Evolutionary conservation across 805 yeast species (phyloP).

Genomic region (Candida sphagnicola): DNA sequence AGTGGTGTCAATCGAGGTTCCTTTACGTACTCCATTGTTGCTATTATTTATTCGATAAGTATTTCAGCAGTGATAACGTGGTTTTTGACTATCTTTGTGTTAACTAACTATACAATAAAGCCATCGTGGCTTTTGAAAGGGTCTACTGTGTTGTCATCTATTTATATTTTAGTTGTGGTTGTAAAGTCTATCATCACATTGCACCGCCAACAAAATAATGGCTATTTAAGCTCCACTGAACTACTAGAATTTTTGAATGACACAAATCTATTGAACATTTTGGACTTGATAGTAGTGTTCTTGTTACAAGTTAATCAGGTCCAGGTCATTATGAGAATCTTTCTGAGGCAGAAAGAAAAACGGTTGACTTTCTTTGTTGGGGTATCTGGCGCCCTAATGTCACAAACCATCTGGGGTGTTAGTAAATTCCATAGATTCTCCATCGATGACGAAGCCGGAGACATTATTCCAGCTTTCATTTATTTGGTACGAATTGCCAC

Average conservation of each 20-base stretch:
- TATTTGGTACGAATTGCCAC: slow-evolving; percentile 71
- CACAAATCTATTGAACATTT: slow-evolving; percentile 44
- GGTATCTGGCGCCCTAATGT: slow-evolving; percentile 42
- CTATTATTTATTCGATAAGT: slow-evolving; percentile 59
- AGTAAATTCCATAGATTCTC: slow-evolving; percentile 46
- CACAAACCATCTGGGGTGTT: slow-evolving; percentile 70
- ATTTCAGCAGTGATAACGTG: slow-evolving; percentile 63
- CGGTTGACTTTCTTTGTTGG: slow-evolving; percentile 61
- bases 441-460: slow-evolving; percentile 42
- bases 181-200: slow-evolving; percentile 45
- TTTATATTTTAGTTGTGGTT: slow-evolving; percentile 50
- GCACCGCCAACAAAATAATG: slow-evolving; percentile 43
- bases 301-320: slow-evolving; percentile 66
- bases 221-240: slow-evolving; percentile 39
- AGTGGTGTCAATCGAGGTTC: slow-evolving; percentile 31
- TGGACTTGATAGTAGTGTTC: slow-evolving; percentile 56
- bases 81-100: slow-evolving; percentile 58
- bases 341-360: slow-evolving; percentile 65
- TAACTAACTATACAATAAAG: slow-evolving; percentile 61
- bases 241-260: slow-evolving; percentile 43
- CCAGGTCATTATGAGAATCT: slow-evolving; percentile 64
- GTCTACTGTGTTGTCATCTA: slow-evolving; percentile 50
- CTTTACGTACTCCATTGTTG: slow-evolving; percentile 55
- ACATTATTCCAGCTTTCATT: slow-evolving; percentile 67
- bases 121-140: slow-evolving; percentile 50